Percentiles rank a stretch among this genome's conserved stretches.
These are phyloP conservation scores for Kodamaea arcana DNA, from an alignment of 1,139 yeast genomes.

Conservation along the genomic window DNA sequence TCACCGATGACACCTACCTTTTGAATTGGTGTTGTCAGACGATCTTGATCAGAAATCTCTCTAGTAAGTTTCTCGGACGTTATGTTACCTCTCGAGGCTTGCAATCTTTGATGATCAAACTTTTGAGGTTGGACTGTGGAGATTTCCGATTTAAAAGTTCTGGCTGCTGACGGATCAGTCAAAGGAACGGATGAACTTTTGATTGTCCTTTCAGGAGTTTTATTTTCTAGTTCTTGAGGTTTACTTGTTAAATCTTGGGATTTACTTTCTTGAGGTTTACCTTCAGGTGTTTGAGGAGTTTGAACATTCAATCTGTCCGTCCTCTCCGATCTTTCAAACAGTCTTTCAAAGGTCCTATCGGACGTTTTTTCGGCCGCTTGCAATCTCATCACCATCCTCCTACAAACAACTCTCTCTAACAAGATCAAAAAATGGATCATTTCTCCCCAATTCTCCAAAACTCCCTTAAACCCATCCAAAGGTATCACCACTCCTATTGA, in stretches of 20 bases:
- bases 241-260: background rate
- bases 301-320: background rate
- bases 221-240: too few relatives aligned
- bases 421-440: slow-evolving; percentile 37
- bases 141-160: too few relatives aligned
- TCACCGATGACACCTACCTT: background rate
- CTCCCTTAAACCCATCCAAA: slow-evolving; percentile 27
- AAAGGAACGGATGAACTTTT: background rate
- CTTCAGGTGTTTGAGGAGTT: background rate
- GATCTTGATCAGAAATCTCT: background rate
- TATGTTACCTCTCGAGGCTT: background rate
- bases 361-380: background rate
- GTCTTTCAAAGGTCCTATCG: too few relatives aligned
- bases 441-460: slow-evolving; percentile 49
- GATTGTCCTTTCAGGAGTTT: background rate
- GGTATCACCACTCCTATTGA: slow-evolving; percentile 50
- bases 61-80: too few relatives aligned
- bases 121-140: too few relatives aligned
- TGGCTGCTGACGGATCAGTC: too few relatives aligned
- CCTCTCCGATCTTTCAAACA: background rate
- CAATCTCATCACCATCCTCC: slow-evolving; percentile 25
- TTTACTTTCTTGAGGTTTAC: background rate
- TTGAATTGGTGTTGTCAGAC: too few relatives aligned
- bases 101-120: too few relatives aligned
- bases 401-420: slow-evolving; percentile 35